Conservation (phyloP, 805 yeast species). For the Saturnispora gosingensis region DNA sequence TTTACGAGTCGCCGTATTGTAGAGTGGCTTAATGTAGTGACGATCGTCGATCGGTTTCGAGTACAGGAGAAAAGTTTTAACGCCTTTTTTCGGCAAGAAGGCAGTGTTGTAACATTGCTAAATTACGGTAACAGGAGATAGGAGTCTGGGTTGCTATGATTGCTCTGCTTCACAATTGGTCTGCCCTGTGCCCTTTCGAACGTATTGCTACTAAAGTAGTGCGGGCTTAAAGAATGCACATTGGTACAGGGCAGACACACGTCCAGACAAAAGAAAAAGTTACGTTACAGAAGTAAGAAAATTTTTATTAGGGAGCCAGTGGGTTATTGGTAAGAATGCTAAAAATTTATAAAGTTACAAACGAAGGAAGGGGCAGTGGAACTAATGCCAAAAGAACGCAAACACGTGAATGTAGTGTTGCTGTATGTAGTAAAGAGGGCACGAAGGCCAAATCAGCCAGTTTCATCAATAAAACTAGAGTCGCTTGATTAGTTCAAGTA, state of each 20-base stretch:
- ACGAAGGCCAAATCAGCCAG: neutral
- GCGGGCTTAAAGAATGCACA: no score
- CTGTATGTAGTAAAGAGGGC: neutral
- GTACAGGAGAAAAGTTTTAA: neutral
- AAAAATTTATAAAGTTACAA: neutral
- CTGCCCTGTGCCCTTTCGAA: neutral
- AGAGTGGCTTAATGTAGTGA: neutral
- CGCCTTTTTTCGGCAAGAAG: neutral
- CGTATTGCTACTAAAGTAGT: neutral
- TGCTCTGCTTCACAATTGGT: neutral
- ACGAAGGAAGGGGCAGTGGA: neutral
- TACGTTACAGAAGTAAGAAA: neutral
- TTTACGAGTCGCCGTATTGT: neutral
- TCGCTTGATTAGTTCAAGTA: neutral
- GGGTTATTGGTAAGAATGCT: neutral
- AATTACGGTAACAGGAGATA: neutral
- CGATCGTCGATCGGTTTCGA: neutral
- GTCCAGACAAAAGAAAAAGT: neutral
- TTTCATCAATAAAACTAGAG: no score
- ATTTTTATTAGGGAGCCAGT: no score
- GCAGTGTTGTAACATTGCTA: neutral
- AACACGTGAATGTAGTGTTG: neutral
- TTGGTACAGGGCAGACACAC: no score
- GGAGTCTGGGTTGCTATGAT: neutral
- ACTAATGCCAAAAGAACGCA: neutral